Conservation (phyloP, 2,329 filamentous ascomycete genomes). For the Escovopsis sp. region DNA sequence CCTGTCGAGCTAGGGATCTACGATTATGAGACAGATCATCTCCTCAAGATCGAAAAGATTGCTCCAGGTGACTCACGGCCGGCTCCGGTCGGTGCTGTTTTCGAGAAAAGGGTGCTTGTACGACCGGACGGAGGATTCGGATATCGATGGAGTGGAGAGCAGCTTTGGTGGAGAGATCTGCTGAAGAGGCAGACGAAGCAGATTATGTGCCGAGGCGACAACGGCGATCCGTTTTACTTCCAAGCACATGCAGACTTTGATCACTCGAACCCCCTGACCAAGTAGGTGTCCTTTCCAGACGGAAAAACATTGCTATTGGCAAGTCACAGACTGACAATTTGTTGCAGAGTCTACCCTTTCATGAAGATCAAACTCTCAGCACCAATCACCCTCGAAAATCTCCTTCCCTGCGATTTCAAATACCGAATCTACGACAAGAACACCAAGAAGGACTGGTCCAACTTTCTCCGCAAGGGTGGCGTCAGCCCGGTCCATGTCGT, state of each 20-base stretch:
- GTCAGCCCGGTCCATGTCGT: constrained; percentile 96
- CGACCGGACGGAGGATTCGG: constrained; percentile 93
- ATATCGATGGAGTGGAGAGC: constrained; percentile 85
- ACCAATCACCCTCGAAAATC: constrained; percentile 84
- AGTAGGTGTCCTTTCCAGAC: constrained; percentile 27
- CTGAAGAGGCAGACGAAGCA: constrained; percentile 73
- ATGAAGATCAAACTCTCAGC: constrained; percentile 89
- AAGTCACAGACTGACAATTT: constrained; percentile 6
- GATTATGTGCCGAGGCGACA: constrained; percentile 76
- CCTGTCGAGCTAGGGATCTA: constrained; percentile 88
- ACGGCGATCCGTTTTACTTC: constrained; percentile 88
- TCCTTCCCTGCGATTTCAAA: constrained; percentile 96
- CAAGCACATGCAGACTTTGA: constrained; percentile 83
- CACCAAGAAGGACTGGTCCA: constrained; percentile 97
- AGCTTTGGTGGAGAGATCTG: constrained; percentile 84
- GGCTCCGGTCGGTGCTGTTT: constrained; percentile 83
- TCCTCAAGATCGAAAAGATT: constrained; percentile 97
- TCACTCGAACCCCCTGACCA: constrained; percentile 66
- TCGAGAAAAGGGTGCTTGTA: constrained; percentile 73
- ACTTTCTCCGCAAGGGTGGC: constrained; percentile 91
- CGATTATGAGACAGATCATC: constrained; percentile 70
- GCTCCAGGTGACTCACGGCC: constrained; percentile 80
- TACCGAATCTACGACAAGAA: constrained; percentile 98
- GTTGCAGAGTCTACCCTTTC: constrained; percentile 63
- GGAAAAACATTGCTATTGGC: no score